Base-by-base conservation (phyloP, 345 rosid genomes). In the Isatis tinctoria region DNA sequence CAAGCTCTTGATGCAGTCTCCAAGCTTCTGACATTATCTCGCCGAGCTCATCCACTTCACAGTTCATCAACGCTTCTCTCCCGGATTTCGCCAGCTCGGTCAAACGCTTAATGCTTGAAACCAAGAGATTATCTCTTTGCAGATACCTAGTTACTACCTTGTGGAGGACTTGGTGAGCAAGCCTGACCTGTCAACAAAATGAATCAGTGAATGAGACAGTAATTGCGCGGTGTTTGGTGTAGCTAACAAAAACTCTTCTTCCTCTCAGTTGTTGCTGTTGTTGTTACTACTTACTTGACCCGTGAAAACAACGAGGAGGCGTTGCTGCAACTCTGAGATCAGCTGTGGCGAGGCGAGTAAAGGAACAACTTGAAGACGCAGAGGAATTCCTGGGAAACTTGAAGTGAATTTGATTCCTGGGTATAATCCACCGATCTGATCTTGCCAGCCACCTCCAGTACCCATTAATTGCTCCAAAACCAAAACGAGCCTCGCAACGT, bases 401-500 rank as follows among this genome's bases (percentile, higher is more conserved):
- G 90, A 74, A 18, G 99, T 95, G 63, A 81, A 86, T 78, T 95
- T 95, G 67, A 95, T 88, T 48, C 97, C 97, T 8, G 96, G 89
- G 83, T 90, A 88, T 74, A 92, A 69, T 48, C 99, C 99, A 70
- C 99, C 97, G 14, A 88, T 89, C 81, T 95, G 97, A 81, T 95
- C 97, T 84, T 95, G 99, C 99, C 99, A 92, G 71, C 99, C 97
- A 70, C 99, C 97, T 62, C 99, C 99, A 24, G 99, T 92, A 30
- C 99, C 97, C 99, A 95, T 95, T 70, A 95, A 87, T 79, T 92
- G 97, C 84, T 95, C 97, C 63, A 95, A 74, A 40, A 90, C 91
- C 85, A 91, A 84, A 48, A 90, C 97, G 10, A 95, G 96, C 66
- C 97, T 85, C 3, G 99, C 97, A 7, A 90, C 88, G 51, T 92